Evolutionary conservation across 2,329 filamentous ascomycete species (phyloP).

Genomic region (Coniochaeta sp.): DNA sequence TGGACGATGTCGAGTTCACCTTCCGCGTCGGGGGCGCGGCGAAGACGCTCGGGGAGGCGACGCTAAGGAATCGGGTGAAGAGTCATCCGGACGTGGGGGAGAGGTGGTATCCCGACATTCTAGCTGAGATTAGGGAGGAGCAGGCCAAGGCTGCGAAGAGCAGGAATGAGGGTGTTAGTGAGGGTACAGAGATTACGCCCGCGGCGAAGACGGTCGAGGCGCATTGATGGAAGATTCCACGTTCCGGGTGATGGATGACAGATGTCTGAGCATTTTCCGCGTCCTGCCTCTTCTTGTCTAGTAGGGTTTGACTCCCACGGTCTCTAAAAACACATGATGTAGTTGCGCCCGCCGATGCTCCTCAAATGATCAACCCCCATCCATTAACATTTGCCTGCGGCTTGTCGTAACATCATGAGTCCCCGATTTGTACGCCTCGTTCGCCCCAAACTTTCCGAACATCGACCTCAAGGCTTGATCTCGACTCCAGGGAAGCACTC

Average conservation of each 20-base stretch:
- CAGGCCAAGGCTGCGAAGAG: constrained; percentile 34
- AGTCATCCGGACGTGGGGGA: constrained; percentile 83
- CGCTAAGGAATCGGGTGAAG: constrained; percentile 76
- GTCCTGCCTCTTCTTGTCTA: not conserved
- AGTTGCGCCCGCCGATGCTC: constrained; percentile 13
- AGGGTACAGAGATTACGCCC: constrained; percentile 8
- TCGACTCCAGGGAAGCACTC: constrained; percentile 61
- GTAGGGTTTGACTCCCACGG: not conserved
- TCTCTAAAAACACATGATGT: constrained; percentile 6
- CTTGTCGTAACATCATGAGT: not conserved
- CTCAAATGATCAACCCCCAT: constrained; percentile 3
- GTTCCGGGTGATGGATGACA: not conserved
- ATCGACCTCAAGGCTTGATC: constrained; percentile 5
- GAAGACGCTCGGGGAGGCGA: constrained; percentile 72
- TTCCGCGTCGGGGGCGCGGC: constrained; percentile 64
- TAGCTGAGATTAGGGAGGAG: constrained; percentile 50
- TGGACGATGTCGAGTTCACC: constrained; percentile 81
- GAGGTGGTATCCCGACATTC: constrained; percentile 65
- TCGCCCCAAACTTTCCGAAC: not conserved
- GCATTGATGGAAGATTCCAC: constrained; percentile 18
- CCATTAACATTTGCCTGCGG: not conserved
- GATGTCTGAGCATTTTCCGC: not conserved
- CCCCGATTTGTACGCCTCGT: not conserved
- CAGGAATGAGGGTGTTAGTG: constrained; percentile 17
- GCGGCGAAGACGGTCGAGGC: constrained; percentile 27